Evolutionary conservation across 2,329 filamentous ascomycete species (phyloP).

Genomic region (Lachnellula suecica): DNA sequence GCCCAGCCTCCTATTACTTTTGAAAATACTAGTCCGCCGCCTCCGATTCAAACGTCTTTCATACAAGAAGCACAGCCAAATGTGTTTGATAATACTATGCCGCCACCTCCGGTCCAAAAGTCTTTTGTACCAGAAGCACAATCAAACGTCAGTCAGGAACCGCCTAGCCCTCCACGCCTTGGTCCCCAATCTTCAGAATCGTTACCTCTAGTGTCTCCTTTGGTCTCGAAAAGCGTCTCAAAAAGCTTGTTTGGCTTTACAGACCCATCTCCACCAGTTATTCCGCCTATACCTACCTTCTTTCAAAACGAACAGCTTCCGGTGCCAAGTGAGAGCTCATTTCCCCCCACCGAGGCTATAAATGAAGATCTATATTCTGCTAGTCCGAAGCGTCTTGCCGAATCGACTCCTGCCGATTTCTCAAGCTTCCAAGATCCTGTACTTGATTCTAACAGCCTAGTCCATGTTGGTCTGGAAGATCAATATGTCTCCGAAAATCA

Average conservation of each 20-base stretch:
- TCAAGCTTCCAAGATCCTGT: constrained; percentile 2
- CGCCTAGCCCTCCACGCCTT: constrained; percentile 22
- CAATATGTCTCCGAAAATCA: constrained; percentile 14
- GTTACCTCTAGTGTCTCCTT: constrained; percentile 29
- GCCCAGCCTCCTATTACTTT: not conserved
- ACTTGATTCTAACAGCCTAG: not conserved
- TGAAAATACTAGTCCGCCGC: not conserved
- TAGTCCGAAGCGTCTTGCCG: constrained; percentile 3
- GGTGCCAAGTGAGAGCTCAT: not conserved
- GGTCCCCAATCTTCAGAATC: constrained; percentile 26
- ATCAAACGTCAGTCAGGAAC: not conserved
- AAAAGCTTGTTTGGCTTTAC: constrained; percentile 1
- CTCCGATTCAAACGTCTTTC: constrained; percentile 3
- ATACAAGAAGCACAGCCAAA: no score
- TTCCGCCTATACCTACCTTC: not conserved
- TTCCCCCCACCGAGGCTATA: not conserved
- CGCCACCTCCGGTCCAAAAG: constrained; percentile 5
- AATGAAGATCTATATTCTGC: constrained; percentile 9
- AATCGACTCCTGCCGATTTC: not conserved
- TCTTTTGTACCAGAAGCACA: not conserved
- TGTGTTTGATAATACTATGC: not conserved
- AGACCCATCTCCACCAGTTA: not conserved
- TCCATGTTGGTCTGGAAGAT: not conserved
- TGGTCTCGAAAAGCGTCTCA: constrained; percentile 18
- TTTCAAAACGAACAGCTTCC: not conserved